phyloP scores from a whole-genome alignment of 768 basidiomycete genomes.

The Boletus rubroflammeus region DNA sequence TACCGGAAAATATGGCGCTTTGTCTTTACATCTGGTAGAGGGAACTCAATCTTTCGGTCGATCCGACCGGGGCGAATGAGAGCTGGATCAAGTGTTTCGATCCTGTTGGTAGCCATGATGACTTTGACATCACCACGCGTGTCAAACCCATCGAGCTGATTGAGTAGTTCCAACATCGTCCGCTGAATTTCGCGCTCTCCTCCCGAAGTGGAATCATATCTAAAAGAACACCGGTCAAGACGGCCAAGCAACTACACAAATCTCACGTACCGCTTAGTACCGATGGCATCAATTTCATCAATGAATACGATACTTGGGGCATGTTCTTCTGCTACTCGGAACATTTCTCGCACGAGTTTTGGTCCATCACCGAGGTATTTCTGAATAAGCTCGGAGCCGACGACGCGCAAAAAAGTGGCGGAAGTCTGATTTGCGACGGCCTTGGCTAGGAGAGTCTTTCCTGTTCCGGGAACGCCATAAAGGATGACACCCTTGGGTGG shows the following conservation, averaged over 20 bases:
- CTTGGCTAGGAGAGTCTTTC: constrained; percentile 96
- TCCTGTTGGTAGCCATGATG: constrained; percentile 99
- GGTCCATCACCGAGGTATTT: constrained; percentile 99
- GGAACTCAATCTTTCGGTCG: constrained; percentile 98
- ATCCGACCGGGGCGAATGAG: constrained; percentile 98
- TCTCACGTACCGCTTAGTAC: constrained; percentile 85
- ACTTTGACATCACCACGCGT: constrained; percentile 99
- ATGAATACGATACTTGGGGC: constrained; percentile 99
- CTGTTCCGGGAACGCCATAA: constrained; percentile 97
- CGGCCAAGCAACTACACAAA: neutral
- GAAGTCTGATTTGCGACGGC: constrained; percentile 98
- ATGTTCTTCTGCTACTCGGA: constrained; percentile 95
- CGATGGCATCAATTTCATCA: constrained; percentile 98
- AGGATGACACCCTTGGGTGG: constrained; percentile 99
- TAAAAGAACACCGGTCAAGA: constrained; percentile 29
- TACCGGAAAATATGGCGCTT: constrained; percentile 98
- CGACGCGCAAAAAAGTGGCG: constrained; percentile 95
- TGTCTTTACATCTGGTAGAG: constrained; percentile 95
- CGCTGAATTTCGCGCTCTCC: constrained; percentile 99
- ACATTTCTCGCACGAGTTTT: constrained; percentile 95
- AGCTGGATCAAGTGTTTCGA: constrained; percentile 95
- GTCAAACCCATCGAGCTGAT: constrained; percentile 99
- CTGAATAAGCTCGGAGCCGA: constrained; percentile 97
- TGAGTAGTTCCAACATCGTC: constrained; percentile 97
- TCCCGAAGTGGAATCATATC: constrained; percentile 97